phyloP scores from a whole-genome alignment of 2,329 filamentous ascomycete species.

The Colletotrichum sp. region DNA sequence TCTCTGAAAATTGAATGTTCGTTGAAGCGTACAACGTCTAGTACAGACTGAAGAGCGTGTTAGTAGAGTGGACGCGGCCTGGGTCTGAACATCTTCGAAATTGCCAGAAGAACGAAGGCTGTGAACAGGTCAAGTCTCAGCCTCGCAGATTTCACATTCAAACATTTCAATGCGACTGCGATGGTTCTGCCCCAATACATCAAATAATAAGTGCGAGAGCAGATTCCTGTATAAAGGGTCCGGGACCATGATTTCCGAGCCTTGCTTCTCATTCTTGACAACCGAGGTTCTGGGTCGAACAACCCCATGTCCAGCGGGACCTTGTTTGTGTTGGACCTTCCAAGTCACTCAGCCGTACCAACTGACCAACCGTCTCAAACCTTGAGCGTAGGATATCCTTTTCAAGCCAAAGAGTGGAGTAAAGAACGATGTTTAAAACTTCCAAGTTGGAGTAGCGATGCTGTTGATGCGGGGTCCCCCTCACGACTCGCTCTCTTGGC shows the following conservation, averaged over 20 bases:
- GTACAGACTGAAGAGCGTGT: not conserved
- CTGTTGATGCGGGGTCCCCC: not conserved
- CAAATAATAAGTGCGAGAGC: not conserved
- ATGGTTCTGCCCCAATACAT: not conserved
- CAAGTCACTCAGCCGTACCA: not conserved
- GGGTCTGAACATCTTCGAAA: not conserved
- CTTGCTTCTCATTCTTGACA: not conserved
- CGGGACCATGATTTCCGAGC: not conserved
- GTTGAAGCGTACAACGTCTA: not conserved
- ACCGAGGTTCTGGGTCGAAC: not conserved
- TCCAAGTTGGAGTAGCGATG: not conserved
- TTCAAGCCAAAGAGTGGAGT: not conserved
- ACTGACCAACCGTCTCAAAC: not conserved
- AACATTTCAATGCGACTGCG: not conserved
- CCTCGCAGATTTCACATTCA: not conserved
- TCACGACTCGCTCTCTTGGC: not conserved
- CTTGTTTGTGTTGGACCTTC: not conserved
- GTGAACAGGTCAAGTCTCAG: not conserved
- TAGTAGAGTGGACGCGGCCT: not conserved
- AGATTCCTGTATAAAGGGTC: not conserved
- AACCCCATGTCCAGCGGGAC: not conserved
- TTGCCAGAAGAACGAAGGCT: not conserved
- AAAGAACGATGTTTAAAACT: not conserved
- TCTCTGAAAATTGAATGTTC: not conserved
- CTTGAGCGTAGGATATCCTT: not conserved